Base-by-base conservation (phyloP, 2,329 filamentous ascomycete genomes). In the Penicillium sp. region DNA sequence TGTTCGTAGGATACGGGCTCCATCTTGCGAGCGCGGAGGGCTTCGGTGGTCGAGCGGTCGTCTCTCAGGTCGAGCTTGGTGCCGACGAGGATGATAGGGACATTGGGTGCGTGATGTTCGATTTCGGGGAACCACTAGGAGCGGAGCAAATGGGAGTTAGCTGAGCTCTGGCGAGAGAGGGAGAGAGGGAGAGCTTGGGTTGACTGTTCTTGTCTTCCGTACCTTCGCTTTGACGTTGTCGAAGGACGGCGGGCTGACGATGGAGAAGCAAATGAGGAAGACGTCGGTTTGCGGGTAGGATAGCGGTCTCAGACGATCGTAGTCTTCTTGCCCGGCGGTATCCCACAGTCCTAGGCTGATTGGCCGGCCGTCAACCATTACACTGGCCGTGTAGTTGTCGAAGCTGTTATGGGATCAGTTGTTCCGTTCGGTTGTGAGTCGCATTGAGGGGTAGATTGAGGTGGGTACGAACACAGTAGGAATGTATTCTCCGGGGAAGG, bases 191-290 rank as follows among this genome's bases (percentile, higher is more conserved):
- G 45, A 8, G 6, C 10, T 38, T 18, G 34, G 10, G 10, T 35
- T 19, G 18, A 29, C 19, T 28, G 8, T 19, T 42, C 13, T n/a
- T 28, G 14, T 3, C 8, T 6, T 28, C 18, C 54, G 60, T 78
- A 95, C 91, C 86, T 97, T 99, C 54, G 91, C 91, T 77, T 90
- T 93, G 70, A 99, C 92, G 83, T 99, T 99, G 75, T 97, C 93
- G 68, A 96, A 97, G 28, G 92, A 96, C 18, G 93, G 89, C 41
- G 92, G 92, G 83, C 88, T 95, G 74, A 96, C 91, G 68, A 97
- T 95, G 59, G 91, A 96, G 76, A 97, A 97, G 77, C 92, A 97
- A 70, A 97, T 96, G 60, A 97, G 79, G 75, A 97, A 97, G 41
- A 97, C 93, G 66, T 99, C 93, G 52, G 93, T 97, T 77, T 99